Conservation (phyloP, 2,329 filamentous ascomycete species). For the Aaosphaeria pasadenensis region DNA sequence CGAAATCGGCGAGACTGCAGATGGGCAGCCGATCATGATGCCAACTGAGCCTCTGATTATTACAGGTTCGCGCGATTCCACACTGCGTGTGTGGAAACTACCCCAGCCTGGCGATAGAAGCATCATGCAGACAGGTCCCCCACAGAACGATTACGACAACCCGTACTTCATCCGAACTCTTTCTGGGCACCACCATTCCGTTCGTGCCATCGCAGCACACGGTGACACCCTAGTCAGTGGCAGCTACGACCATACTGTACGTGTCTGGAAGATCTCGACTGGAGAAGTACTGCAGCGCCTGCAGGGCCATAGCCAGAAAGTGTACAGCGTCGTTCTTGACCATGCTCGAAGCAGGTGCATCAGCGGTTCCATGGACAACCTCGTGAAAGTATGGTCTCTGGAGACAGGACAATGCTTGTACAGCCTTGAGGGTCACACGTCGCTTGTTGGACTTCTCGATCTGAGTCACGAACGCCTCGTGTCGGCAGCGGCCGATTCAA, state of each 20-base stretch:
- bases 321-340: constrained; percentile 95
- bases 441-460: constrained; percentile 88
- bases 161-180: constrained; percentile 92
- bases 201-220: constrained; percentile 91
- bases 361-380: constrained; percentile 96
- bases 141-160: constrained; percentile 73
- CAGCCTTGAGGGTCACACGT: constrained; percentile 88
- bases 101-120: constrained; percentile 74
- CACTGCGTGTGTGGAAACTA: constrained; percentile 89
- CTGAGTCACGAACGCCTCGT: constrained; percentile 86
- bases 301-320: constrained; percentile 84
- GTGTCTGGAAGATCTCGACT: constrained; percentile 96
- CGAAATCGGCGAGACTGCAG: constrained; percentile 66
- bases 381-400: constrained; percentile 97
- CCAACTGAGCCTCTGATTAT: constrained; percentile 95
- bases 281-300: constrained; percentile 83
- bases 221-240: constrained; percentile 96
- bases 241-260: constrained; percentile 92
- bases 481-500: constrained; percentile 92
- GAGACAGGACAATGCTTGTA: constrained; percentile 80
- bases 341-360: constrained; percentile 91
- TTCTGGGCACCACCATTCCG: constrained; percentile 84
- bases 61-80: constrained; percentile 92
- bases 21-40: constrained; percentile 80
- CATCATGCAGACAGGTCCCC: constrained; percentile 76